Conservation (phyloP, 495 filamentous ascomycete species). For the Cudoniella acicularis region DNA sequence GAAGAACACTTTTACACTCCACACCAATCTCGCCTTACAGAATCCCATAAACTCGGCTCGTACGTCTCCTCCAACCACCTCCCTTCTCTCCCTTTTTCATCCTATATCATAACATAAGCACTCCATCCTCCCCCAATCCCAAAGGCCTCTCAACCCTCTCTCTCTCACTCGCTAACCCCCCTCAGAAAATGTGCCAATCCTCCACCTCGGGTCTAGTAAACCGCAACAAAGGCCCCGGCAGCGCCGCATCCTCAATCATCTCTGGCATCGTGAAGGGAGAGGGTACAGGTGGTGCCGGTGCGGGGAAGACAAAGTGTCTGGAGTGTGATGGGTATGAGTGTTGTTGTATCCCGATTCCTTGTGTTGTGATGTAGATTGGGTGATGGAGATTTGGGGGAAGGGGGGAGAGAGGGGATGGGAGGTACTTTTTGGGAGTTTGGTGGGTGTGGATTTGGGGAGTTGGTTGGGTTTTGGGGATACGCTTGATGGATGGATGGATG, state of each 20-base stretch:
- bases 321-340: slow-evolving; percentile 44
- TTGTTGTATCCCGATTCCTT: slow-evolving; percentile 43
- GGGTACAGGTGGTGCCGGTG: slow-evolving; percentile 27
- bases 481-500: too few relatives aligned
- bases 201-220: slow-evolving; percentile 15
- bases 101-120: too few relatives aligned
- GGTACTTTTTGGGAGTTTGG: too few relatives aligned
- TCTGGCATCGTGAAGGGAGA: slow-evolving; percentile 41
- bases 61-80: too few relatives aligned
- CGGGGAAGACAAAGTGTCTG: slow-evolving; percentile 40
- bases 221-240: slow-evolving; percentile 38
- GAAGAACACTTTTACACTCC: too few relatives aligned
- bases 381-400: not conserved
- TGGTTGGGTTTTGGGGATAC: too few relatives aligned
- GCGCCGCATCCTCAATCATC: slow-evolving; percentile 35
- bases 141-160: not conserved
- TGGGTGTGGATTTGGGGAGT: too few relatives aligned
- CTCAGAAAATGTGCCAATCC: slow-evolving; percentile 19
- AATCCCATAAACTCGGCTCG: too few relatives aligned
- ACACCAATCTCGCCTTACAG: too few relatives aligned
- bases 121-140: not conserved
- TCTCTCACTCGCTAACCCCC: not conserved
- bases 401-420: not conserved
- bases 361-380: slow-evolving; percentile 35
- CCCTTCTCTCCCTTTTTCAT: too few relatives aligned